Conservation (phyloP, 148 eudicot genomes). For the Limonium bicolor region DNA sequence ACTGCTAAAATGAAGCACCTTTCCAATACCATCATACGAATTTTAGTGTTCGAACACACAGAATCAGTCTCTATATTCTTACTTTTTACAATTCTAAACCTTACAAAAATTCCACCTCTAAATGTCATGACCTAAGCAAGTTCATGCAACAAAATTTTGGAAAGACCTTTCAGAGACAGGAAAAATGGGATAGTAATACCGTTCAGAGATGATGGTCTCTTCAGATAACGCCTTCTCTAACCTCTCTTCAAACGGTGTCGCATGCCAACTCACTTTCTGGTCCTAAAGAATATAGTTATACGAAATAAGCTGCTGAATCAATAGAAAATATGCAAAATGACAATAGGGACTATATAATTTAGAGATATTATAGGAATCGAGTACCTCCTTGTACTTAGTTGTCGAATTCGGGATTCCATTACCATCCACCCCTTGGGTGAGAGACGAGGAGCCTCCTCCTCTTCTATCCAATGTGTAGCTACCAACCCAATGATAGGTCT, state of each 20-base stretch:
- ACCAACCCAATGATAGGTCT: slow-evolving; percentile 73
- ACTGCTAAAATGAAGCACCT: too few species aligned
- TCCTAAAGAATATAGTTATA: slow-evolving; percentile 49
- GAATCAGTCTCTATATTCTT: too few species aligned
- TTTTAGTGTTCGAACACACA: too few species aligned
- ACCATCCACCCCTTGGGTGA: slow-evolving; percentile 75
- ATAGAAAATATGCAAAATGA: too few species aligned
- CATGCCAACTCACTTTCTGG: slow-evolving; percentile 91
- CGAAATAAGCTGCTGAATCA: too few species aligned
- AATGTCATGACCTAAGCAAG: background rate
- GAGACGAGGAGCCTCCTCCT: slow-evolving; percentile 22
- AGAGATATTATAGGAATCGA: background rate
- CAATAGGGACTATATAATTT: background rate
- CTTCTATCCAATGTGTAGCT: slow-evolving; percentile 69
- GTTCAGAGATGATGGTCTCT: slow-evolving; percentile 29
- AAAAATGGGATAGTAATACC: slow-evolving; percentile 20
- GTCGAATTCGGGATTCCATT: slow-evolving; percentile 97
- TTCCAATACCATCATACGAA: too few species aligned
- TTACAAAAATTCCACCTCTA: background rate
- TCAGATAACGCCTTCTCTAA: slow-evolving; percentile 84
- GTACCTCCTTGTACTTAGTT: slow-evolving; percentile 91
- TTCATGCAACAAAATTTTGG: background rate
- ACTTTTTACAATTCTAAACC: too few species aligned
- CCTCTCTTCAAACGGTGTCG: slow-evolving; percentile 94
- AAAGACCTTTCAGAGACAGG: background rate